Evolutionary conservation across 2,329 filamentous ascomycete genomes (phyloP), one percentile per base, ranked within the genome.

Genomic region (Rhexocercosporidium sp.): DNA sequence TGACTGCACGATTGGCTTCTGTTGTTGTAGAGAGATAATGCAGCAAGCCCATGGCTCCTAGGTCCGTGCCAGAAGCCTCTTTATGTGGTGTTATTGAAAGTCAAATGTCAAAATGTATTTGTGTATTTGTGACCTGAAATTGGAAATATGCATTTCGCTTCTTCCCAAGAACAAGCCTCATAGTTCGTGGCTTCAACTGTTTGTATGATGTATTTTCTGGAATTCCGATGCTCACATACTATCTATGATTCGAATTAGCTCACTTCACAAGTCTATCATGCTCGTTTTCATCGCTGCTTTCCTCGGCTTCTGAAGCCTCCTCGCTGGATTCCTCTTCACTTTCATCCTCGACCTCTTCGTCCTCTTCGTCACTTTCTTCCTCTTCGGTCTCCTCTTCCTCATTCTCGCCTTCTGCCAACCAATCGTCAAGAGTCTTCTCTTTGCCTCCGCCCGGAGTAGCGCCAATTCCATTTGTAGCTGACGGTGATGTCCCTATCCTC

Each of bases 371-470:
- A 29, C 68, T 70, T 79, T 65, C 67, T 39, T 72, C 71, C 27
- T 72, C 73, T 41, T 76, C 74, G 1, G 83, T 82, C 1, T 84
- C 84, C 8, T 85, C 84, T 1, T 84, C 84, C 0, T 85, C 83
- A 0, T 83, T 82, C 7, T 84, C 82, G 1, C 85, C 85, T 6
- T 84, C 82, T 7, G 86, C 93, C 65, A 98, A 83, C 94, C 96
- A 98, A 77, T 97, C 93, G 81, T 98, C 94, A 69, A 99, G 81
- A 22, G 90, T 93, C 85, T 97, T 97, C 47, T 88, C 88, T 61
- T 74, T 78, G 14, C 64, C 72, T 76, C 71, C 65, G 53, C 74
- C 59, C 68, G 77, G 66, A 41, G 31, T 64, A 59, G 74, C 62
- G 68, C 77, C 68, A 59, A 72, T 73, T 0, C 82, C 86, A 75